These are phyloP conservation scores for Russula ochroleuca DNA, from an alignment of 768 basidiomycete species.

Conservation along the genomic window DNA sequence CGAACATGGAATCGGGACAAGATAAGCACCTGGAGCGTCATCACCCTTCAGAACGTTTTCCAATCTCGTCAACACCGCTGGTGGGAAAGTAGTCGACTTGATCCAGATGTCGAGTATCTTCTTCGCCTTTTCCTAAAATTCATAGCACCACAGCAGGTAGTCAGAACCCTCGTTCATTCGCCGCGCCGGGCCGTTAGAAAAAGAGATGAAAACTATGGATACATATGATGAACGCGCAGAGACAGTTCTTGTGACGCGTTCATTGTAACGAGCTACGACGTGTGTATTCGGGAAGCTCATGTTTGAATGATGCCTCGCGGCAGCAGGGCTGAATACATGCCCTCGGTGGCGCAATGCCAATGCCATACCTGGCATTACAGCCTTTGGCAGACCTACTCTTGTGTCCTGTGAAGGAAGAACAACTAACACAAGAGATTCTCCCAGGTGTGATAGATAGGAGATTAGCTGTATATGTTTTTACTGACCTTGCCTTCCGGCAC, in stretches of 20 bases:
- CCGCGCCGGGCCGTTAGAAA: slow-evolving; percentile 32
- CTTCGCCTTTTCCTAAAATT: slow-evolving; percentile 86
- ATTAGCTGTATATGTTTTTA: slow-evolving; percentile 31
- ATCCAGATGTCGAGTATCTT: slow-evolving; percentile 98
- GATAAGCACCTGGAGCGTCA: slow-evolving; percentile 83
- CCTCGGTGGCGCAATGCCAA: slow-evolving; percentile 14
- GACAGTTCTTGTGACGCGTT: slow-evolving; percentile 25
- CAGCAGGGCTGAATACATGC: slow-evolving; percentile 12
- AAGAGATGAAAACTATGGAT: slow-evolving; percentile 31
- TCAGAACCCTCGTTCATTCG: slow-evolving; percentile 41
- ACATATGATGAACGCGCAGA: slow-evolving; percentile 34
- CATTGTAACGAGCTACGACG: slow-evolving; percentile 26
- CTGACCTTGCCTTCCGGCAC: slow-evolving; percentile 83
- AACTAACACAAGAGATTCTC: slow-evolving; percentile 22
- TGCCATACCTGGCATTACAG: slow-evolving; percentile 13
- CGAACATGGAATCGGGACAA: slow-evolving; percentile 57
- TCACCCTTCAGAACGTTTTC: slow-evolving; percentile 60
- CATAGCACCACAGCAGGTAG: slow-evolving; percentile 33
- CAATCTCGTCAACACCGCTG: slow-evolving; percentile 67
- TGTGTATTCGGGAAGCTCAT: slow-evolving; percentile 23
- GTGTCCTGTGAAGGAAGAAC: slow-evolving; percentile 8
- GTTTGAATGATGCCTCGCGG: slow-evolving; percentile 14
- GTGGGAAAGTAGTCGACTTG: slow-evolving; percentile 85
- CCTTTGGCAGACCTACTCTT: slow-evolving; percentile 21
- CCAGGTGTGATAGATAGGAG: slow-evolving; percentile 15